Base-by-base conservation (phyloP, 106 monocot species). In the Dactylorhiza incarnata region DNA sequence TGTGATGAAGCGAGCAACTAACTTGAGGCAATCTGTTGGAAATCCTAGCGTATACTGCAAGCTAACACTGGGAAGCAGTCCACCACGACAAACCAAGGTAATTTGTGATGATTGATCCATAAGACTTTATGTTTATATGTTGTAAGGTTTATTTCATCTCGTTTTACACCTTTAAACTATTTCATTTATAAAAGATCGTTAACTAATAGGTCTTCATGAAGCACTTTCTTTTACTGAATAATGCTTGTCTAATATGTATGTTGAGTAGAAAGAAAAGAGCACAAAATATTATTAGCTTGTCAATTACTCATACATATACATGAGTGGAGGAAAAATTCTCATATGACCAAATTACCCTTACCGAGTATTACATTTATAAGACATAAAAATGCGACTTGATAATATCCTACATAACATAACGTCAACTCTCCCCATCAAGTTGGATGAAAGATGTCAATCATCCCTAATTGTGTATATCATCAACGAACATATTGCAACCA, bases 11-110 rank as follows among this genome's bases (percentile, higher is more conserved):
- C 89, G 99, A 53, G 99, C 85, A 26, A 99, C 89, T 73, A 99
- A 99, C 85, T 79, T 99, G 63, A 89, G 77, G 82, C 99, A 99
- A 69, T 94, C 99, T n/a, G 94, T 99, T 50, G 99, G 99, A 71
- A 92, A 90, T 49, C 89, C 99, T 47, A 94, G 99, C 68, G 99
- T 87, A 15, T 99, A 78, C 80, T 99, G 99, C 83, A 99, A 99
- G 78, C 78, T 99, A n/a, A 92, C 91, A 15, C 94, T 99, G 77
- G 99, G 99, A 58, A 91, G 72, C 68, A 92, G 84, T 56, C 78
- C 94, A 37, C 89, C 99, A 43, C 84, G 94, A 74, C 91, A 83
- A 73, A 99, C 99, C 23, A 91, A 94, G 94, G 99, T 99, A 89
- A 67, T 9, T 37, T 9, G n/a, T 71, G 70, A 3, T 49, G 22